Evolutionary conservation across 2,329 filamentous ascomycete genomes (phyloP).

Genomic region (Rachicladosporium sp.): DNA sequence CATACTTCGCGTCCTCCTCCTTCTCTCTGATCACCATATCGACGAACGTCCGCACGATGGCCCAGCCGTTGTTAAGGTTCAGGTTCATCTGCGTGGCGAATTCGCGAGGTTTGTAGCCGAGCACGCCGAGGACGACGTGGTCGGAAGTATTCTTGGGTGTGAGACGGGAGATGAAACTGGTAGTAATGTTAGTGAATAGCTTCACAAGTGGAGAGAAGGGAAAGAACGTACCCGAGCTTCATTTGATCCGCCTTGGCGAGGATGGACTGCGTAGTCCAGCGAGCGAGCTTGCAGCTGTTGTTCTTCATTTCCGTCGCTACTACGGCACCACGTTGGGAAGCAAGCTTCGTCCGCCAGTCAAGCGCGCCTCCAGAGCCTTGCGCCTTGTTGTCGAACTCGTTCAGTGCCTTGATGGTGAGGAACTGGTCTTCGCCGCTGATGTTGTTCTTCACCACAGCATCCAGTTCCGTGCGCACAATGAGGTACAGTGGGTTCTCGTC

Average conservation of each 20-base stretch:
- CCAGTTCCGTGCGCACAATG: slow-evolving; percentile 86
- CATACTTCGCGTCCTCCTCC: slow-evolving; percentile 53
- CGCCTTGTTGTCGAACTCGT: slow-evolving; percentile 98
- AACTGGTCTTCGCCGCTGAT: slow-evolving; percentile 85
- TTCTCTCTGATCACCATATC: slow-evolving; percentile 74
- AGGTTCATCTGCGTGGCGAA: slow-evolving; percentile 98
- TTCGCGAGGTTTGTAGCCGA: slow-evolving; percentile 95
- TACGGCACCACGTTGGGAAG: slow-evolving; percentile 88
- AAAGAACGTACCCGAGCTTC: slow-evolving; percentile 72
- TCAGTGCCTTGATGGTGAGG: slow-evolving; percentile 86
- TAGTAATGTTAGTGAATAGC: slow-evolving; percentile 6
- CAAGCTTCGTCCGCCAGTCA: slow-evolving; percentile 93
- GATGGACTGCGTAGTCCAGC: slow-evolving; percentile 96
- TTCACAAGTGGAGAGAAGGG: no score
- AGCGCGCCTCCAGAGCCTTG: slow-evolving; percentile 88
- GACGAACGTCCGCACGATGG: slow-evolving; percentile 93
- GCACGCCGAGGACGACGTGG: slow-evolving; percentile 88
- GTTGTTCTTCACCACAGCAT: slow-evolving; percentile 90
- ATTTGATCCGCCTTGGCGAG: slow-evolving; percentile 94
- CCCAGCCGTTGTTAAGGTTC: slow-evolving; percentile 94
- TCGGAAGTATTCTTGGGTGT: slow-evolving; percentile 88
- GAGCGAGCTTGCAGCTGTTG: slow-evolving; percentile 95
- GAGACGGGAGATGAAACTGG: slow-evolving; percentile 82
- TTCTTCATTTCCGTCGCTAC: slow-evolving; percentile 99
- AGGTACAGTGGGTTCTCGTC: slow-evolving; percentile 90